These are phyloP conservation scores for Debaryomyces maramus DNA, from an alignment of 805 yeast species.

Conservation along the genomic window DNA sequence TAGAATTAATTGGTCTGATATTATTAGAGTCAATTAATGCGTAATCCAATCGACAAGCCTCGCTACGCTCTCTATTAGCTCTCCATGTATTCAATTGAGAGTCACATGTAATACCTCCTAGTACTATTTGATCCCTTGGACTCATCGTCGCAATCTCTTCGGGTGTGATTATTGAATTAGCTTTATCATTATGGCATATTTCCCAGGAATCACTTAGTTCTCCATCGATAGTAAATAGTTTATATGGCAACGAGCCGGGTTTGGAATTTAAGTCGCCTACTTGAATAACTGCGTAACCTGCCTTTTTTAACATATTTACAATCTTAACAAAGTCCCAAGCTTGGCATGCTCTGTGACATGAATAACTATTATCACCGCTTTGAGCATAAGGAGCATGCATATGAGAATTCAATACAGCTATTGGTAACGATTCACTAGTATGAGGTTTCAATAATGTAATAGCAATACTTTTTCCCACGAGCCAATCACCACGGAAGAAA, in stretches of 20 bases:
- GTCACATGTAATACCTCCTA: constrained; percentile 90
- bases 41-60: constrained; percentile 89
- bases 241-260: constrained; percentile 83
- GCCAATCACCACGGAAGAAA: constrained; percentile 94
- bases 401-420: constrained; percentile 87
- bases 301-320: constrained; percentile 56
- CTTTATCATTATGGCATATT: constrained; percentile 43
- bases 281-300: constrained; percentile 82
- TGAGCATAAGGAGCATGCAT: constrained; percentile 91
- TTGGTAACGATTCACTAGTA: constrained; percentile 45
- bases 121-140: constrained; percentile 54
- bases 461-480: constrained; percentile 87
- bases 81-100: constrained; percentile 89
- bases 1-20: constrained; percentile 58
- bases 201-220: constrained; percentile 84
- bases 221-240: constrained; percentile 67
- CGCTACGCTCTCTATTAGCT: constrained; percentile 47
- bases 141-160: constrained; percentile 26
- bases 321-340: constrained; percentile 91
- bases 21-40: constrained; percentile 67
- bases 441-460: constrained; percentile 63
- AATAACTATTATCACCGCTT: constrained; percentile 83
- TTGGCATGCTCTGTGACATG: constrained; percentile 88
- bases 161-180: constrained; percentile 20
- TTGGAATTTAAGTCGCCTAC: constrained; percentile 92